These are phyloP conservation scores for Penicillium steckii DNA, from an alignment of 495 filamentous ascomycete genomes.

Conservation along the genomic window DNA sequence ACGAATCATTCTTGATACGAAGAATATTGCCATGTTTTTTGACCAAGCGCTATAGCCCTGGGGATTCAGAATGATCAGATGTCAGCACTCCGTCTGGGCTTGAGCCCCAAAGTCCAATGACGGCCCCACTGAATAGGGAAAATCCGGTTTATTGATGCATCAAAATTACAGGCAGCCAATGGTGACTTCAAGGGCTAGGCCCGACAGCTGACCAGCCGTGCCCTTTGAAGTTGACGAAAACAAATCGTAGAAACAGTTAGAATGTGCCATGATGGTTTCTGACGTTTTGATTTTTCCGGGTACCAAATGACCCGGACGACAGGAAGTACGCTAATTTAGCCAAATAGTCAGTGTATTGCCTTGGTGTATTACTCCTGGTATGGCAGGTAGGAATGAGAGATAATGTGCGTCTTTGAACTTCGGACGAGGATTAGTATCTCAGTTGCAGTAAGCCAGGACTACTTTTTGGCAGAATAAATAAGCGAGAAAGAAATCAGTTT, in stretches of 20 bases:
- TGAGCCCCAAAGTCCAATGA: neutral
- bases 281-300: neutral
- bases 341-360: neutral
- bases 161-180: neutral
- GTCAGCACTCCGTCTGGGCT: neutral
- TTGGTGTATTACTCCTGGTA: neutral
- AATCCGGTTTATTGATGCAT: neutral
- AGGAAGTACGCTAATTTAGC: neutral
- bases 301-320: neutral
- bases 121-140: neutral
- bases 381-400: no score
- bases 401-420: no score
- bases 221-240: neutral
- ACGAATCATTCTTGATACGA: neutral
- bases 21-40: neutral
- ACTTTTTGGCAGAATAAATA: no score
- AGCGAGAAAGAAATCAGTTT: no score
- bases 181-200: neutral
- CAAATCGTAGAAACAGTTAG: neutral
- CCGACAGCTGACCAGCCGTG: neutral
- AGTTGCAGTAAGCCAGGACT: no score
- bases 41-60: slow-evolving; percentile 1
- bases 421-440: no score
- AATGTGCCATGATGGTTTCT: neutral
- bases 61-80: neutral